Base-by-base conservation (phyloP, 352 stramenopile species). In the Pythium diclinum region DNA sequence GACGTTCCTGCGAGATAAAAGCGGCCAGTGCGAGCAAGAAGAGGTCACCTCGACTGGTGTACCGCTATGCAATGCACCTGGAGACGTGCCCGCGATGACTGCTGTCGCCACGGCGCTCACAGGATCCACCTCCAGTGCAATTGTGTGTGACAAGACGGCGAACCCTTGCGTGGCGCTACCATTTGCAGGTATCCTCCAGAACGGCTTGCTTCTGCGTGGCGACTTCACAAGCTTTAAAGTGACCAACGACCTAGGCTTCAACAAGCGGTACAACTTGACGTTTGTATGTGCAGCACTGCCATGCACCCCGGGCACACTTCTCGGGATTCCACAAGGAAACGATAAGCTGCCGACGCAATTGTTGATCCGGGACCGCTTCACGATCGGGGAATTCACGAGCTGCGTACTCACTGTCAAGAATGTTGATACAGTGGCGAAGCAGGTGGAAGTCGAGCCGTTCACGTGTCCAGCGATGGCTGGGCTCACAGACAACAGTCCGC, bases 1-100 rank as follows among this genome's bases (percentile, higher is more conserved):
- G 25, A 98, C 95, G 10, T 99, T 99, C 62, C 71, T 99, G 11
- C 76, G 87, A 54, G 96, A 99, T 47, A 67, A 69, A 1, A 81
- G 74, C 28, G 81, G 81, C 8, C 69, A 76, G 5, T 96, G 80
- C 30, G 72, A 92, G 38, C 74, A 92, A 61, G 70, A 83, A 61
- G 82, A 91, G 38, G 77, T 89, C 62, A 72, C 21, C 1, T 53
- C 61, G 0, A 68, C 59, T n/a, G 84, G 81, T 1, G 71, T 75
- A 9, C 70, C 74, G 17, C 71, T 95, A 1, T 99, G 96, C 69
- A 99, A 99, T 63, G 83, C 93, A 2, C 94, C 95, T 1, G 95
- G 96, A 25, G 77, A 99, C 72, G 82, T 99, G 0, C 94, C 92
- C 19, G 85, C 87, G 28, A 81, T 99, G 79, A 63, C 64, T 28